Evolutionary conservation across 257 asterid genomes (phyloP), one percentile per base, ranked within the genome.

Genomic region (Lavandula angustifolia): DNA sequence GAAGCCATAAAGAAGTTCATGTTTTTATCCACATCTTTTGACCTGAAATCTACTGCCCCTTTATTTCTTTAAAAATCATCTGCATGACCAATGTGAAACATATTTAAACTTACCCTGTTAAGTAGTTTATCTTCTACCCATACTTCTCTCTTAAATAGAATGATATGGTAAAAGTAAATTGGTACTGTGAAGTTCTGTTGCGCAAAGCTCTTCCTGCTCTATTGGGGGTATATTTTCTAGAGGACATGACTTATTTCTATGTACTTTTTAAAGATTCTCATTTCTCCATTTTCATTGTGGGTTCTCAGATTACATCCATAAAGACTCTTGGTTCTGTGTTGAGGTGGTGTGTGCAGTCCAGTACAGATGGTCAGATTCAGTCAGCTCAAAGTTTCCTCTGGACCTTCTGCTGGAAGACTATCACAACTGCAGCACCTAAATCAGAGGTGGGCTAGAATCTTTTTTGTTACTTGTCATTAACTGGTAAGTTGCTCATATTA

Each of bases 391-490:
- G 76, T 46, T 85, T 79, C 61, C 92, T 89, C 67, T 89, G 96
- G 98, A 78, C 75, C 64, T 80, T 82, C 83, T 88, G 88, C 73
- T 87, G 86, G 92, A 85, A 85, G 83, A 73, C 72, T 18, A 80
- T 82, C 52, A 77, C 76, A 68, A 50, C 84, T 78, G 72, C 84
- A 61, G 66, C 81, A 61, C 80, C 84, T 71, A 74, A 69, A 69
- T 85, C 95, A 72, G 95, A 92, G 90, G 95, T 85, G 69, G 42
- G 59, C 62, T 63, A 48, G 58, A 63, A 38, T 62, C 56, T 71
- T 49, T 59, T 52, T 62, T 32, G 11, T 53, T 68, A 58, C 33
- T 63, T 62, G 27, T 60, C 71, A 46, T 54, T 11, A 68, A 54
- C 59, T 69, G 66, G 64, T 67, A 49, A 68, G 6, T 66, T 58